Conservation (phyloP, 345 rosid species). For the Cardamine chenopodiifolia region DNA sequence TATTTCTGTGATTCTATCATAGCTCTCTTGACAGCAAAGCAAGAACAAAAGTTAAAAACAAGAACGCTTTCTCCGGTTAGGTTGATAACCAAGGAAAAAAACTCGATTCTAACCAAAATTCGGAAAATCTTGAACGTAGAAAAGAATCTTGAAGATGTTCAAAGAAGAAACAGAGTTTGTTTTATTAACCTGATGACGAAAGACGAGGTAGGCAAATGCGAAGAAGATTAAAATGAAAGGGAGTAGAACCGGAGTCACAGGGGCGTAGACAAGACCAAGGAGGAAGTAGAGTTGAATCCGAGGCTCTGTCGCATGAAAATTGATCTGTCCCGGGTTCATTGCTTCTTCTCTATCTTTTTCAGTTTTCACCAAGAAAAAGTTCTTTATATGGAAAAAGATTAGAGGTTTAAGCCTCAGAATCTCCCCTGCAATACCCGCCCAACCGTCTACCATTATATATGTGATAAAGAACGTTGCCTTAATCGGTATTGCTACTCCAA, state of each 20-base stretch:
- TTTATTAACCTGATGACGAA: conserved; percentile 83
- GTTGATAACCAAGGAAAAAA: too few relatives aligned
- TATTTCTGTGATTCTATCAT: not conserved
- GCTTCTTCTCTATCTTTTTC: conserved; percentile 96
- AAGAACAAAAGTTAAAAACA: not conserved
- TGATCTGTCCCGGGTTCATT: conserved; percentile 91
- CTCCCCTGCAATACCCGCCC: conserved; percentile 96
- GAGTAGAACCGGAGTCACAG: conserved; percentile 80
- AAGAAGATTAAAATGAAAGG: conserved; percentile 91
- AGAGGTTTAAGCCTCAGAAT: conserved; percentile 82
- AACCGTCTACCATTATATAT: conserved; percentile 96
- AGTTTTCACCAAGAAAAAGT: conserved; percentile 87
- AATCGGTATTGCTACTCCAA: conserved; percentile 85
- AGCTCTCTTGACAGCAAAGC: not conserved
- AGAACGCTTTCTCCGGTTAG: too few relatives aligned
- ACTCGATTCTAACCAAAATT: not conserved
- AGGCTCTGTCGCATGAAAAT: conserved; percentile 87
- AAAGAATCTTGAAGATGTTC: conserved; percentile 7
- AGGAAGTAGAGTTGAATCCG: conserved; percentile 91
- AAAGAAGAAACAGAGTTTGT: conserved; percentile 1
- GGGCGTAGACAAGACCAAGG: conserved; percentile 84
- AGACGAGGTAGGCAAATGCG: conserved; percentile 76
- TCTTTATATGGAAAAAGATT: conserved; percentile 85
- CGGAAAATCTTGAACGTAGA: not conserved
- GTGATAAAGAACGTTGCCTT: conserved; percentile 95